Conservation (phyloP, 2,329 filamentous ascomycete genomes). For the Pseudocercospora fuligena region DNA sequence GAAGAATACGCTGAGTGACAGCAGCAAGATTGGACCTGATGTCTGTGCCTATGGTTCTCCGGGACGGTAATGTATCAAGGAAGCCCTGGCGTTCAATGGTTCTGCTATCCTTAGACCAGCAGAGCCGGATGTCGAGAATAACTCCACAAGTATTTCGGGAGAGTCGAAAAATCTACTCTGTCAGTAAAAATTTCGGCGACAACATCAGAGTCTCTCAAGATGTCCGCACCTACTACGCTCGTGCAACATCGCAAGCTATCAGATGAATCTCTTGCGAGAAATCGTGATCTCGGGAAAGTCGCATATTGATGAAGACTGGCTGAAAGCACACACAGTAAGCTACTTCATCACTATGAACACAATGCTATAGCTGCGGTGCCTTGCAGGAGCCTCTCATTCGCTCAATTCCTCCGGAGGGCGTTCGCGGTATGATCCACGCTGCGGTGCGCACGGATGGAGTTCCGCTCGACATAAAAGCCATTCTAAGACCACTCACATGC, state of each 20-base stretch:
- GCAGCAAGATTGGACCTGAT: slow-evolving; percentile 22
- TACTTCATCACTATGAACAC: too few species aligned
- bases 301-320: too few species aligned
- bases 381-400: not conserved
- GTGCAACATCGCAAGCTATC: too few species aligned
- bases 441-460: not conserved
- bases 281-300: too few species aligned
- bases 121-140: not conserved
- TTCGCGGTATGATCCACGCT: not conserved
- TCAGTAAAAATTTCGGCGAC: too few species aligned
- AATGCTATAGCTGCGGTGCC: not conserved
- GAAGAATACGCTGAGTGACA: slow-evolving; percentile 28
- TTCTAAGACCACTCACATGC: not conserved
- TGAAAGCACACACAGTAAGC: too few species aligned
- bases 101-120: not conserved
- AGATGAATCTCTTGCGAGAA: too few species aligned
- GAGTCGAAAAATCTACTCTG: too few species aligned
- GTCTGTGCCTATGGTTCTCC: slow-evolving; percentile 27
- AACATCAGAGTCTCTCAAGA: too few species aligned
- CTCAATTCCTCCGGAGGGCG: not conserved
- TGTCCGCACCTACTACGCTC: too few species aligned
- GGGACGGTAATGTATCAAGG: not conserved
- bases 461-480: not conserved
- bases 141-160: too few species aligned
- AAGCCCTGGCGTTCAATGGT: too few species aligned